Evolutionary conservation across 2,329 filamentous ascomycete genomes (phyloP), one percentile per base, ranked within the genome.

Genomic region (Pseudonectria buxi): DNA sequence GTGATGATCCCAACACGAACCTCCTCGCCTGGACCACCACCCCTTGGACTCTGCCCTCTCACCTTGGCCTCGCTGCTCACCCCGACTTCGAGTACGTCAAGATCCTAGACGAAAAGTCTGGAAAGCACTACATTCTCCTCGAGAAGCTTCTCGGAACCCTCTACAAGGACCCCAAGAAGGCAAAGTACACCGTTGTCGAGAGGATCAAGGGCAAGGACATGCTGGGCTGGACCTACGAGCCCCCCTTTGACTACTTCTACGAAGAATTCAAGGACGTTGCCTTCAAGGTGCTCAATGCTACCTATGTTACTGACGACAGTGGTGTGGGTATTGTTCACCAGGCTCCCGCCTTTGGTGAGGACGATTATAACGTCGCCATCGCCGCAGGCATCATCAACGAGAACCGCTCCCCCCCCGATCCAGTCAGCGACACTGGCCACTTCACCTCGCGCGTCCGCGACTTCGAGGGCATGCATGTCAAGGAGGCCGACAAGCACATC

Each of bases 291-390:
- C 58, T 94, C 45, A 88, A 85, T 48, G 90, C 84, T 26, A 78
- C 72, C 6, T 95, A 95, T 54, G 89, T 95, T 39, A 92, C 86
- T 16, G 79, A 83, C 22, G 88, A 92, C 41, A 88, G 86, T 53
- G 90, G 90, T 78, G 86, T 87, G 24, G 90, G 90, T 55, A 83
- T 96, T 44, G 90, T 96, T 29, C 90, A 96, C 62, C 88, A 95
- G 62, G 76, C 90, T 4, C 90, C 90, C 3, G 87, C 88, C 1
- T 95, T 90, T 56, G 90, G 90, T 74, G 86, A 95, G 64, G 90
- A 95, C 46, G 90, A 96, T 81, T 95, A 94, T 69, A 82, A 81
- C 47, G 78, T 92, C 40, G 86, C 84, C 7, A 61, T 88, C 41
- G 79, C 82, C 38, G 70, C 78, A 30, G 89, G 87, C 28, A 74